Conservation (phyloP, 352 stramenopile genomes). For the Aphanomyces stellatus region DNA sequence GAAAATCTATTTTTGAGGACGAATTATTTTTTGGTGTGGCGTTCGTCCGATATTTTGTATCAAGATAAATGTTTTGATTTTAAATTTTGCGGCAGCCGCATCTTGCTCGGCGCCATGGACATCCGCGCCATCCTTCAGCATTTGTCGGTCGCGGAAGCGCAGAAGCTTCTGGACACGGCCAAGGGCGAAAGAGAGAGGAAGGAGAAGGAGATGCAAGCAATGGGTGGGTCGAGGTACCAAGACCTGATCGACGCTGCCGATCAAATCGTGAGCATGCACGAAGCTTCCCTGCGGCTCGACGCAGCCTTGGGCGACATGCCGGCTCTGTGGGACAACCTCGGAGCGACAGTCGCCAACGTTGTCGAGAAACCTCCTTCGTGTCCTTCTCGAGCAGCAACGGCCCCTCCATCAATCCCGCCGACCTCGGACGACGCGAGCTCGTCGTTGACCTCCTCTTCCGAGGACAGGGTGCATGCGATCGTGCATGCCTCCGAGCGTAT, state of each 20-base stretch:
- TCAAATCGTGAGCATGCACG: slow-evolving; percentile 90
- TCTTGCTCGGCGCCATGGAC: background rate
- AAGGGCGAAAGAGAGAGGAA: slow-evolving; percentile 79
- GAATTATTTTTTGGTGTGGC: no score
- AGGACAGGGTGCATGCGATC: background rate
- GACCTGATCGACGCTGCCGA: slow-evolving; percentile 90
- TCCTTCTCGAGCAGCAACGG: no score
- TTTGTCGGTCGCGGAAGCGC: slow-evolving; percentile 73
- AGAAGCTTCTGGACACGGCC: slow-evolving; percentile 72
- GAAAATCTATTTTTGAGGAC: background rate
- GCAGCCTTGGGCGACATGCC: slow-evolving; percentile 79
- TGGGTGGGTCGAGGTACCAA: slow-evolving; percentile 89
- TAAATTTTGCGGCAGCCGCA: background rate
- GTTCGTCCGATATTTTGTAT: no score
- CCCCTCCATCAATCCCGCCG: no score
- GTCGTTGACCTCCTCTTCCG: no score
- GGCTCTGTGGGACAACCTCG: slow-evolving; percentile 62
- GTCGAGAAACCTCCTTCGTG: background rate
- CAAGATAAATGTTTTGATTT: no score
- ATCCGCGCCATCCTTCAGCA: slow-evolving; percentile 60
- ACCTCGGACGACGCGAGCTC: no score
- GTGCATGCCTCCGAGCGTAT: slow-evolving; percentile 9
- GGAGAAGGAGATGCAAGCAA: slow-evolving; percentile 87
- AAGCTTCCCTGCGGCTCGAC: slow-evolving; percentile 69
- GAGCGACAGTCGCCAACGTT: slow-evolving; percentile 30